Evolutionary conservation across 768 basidiomycete genomes (phyloP), one percentile per base, ranked within the genome.

Genomic region (Cystofilobasidium macerans): DNA sequence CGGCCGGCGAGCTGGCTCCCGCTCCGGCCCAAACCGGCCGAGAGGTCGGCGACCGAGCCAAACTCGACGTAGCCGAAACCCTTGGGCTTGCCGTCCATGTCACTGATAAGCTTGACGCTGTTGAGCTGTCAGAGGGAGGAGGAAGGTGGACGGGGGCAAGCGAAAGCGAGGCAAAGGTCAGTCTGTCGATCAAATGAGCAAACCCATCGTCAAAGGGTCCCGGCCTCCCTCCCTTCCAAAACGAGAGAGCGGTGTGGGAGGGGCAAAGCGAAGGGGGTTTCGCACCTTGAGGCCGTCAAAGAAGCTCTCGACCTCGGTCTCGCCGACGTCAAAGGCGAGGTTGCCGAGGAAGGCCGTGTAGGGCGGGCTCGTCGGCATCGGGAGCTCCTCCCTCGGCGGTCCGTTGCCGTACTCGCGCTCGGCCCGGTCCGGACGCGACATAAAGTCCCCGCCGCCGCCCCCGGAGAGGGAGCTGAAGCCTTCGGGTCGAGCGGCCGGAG

Each of bases 1-100:
- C 95, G 82, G 28, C 89, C 88, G 26, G 85, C 83, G 56, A 98
- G 80, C 70, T 75, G 80, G 90, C 89, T 35, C 81, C 87, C 88
- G 30, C 80, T 82, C 77, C 84, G 86, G 26, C 80, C 77, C 42
- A 99, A 77, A 6, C 87, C 95, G 66, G 85, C 85, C 77, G 93
- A 93, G 59, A 98, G 78, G 56, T 84, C 86, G 24, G 93, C 89
- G 65, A 91, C 73, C 61, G 86, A 86, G n/a, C 81, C 82, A 73
- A 98, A 98, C 75, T 99, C 95, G 66, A 97, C 84, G 75, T 99
- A 98, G 38, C 94, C 95, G 77, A 97, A 98, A 0, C 95, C 95
- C 76, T 97, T 97, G 24, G 93, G 89, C 75, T 90, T 91, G 57
- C 93, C 92, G 61, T 93, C 92, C 66, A 84, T 82, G 71, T 93